A percentile compares a stretch with the other conserved stretches of the same genome.
phyloP scores from a whole-genome alignment of 148 eudicot genomes.

The Rhododendron vialii region DNA sequence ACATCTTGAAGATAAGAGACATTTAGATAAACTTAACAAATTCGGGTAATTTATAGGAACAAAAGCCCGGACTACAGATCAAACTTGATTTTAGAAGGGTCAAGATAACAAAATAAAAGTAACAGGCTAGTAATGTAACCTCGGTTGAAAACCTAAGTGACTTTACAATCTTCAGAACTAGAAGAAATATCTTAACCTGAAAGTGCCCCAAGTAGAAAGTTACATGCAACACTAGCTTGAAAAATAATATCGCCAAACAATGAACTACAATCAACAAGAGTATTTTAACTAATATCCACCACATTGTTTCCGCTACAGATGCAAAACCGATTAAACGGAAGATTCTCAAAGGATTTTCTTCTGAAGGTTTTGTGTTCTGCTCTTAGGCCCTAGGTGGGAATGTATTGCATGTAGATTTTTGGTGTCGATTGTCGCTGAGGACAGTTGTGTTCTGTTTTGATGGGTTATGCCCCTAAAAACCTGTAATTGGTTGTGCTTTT shows the following conservation, averaged over 20 bases:
- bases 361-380: no score
- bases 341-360: neutral
- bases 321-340: neutral
- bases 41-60: neutral
- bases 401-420: no score
- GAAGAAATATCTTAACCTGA: neutral
- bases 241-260: neutral
- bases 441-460: no score
- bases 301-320: neutral
- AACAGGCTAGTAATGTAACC: neutral
- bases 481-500: no score
- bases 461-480: no score
- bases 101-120: neutral
- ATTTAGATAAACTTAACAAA: neutral
- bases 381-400: no score
- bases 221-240: neutral
- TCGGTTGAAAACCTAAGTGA: neutral
- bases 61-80: neutral
- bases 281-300: neutral
- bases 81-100: neutral
- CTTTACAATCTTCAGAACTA: neutral
- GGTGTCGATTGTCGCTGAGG: no score
- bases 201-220: neutral
- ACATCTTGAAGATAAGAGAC: neutral
- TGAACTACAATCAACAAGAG: neutral